Evolutionary conservation across 2,329 filamentous ascomycete species (phyloP).

Genomic region (Chaetomium sp.): DNA sequence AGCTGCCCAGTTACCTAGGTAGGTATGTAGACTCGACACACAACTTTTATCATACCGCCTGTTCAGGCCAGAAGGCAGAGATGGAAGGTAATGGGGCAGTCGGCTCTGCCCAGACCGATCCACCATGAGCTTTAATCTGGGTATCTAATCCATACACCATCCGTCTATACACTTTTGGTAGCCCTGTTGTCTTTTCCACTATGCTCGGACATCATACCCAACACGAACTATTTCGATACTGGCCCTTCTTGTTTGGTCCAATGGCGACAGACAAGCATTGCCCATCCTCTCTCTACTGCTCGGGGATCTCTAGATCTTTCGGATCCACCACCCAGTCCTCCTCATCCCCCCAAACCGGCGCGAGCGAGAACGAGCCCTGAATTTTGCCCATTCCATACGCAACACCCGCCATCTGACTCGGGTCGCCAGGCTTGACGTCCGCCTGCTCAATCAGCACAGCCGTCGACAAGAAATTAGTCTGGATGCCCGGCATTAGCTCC

Average conservation of each 20-base stretch:
- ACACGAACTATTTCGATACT: background rate
- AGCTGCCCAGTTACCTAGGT: too few species aligned
- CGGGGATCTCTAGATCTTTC: slow-evolving; percentile 38
- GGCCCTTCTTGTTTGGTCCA: background rate
- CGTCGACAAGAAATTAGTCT: slow-evolving; percentile 57
- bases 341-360: slow-evolving; percentile 60
- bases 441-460: slow-evolving; percentile 62
- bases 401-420: slow-evolving; percentile 49
- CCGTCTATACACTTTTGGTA: slow-evolving; percentile 4
- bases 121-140: slow-evolving; percentile 1
- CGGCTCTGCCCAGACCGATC: background rate
- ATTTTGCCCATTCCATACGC: slow-evolving; percentile 65
- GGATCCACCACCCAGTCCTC: slow-evolving; percentile 55
- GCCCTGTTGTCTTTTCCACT: background rate
- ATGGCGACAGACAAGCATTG: background rate
- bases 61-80: background rate
- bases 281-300: slow-evolving; percentile 24
- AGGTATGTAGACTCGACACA: background rate
- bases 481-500: slow-evolving; percentile 55
- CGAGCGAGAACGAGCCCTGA: slow-evolving; percentile 62
- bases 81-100: too few species aligned
- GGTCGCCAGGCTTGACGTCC: slow-evolving; percentile 52
- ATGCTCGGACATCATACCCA: background rate
- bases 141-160: slow-evolving; percentile 22
- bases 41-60: background rate